phyloP scores from a whole-genome alignment of 495 filamentous ascomycete genomes.

The Aspergillus kassunensis region DNA sequence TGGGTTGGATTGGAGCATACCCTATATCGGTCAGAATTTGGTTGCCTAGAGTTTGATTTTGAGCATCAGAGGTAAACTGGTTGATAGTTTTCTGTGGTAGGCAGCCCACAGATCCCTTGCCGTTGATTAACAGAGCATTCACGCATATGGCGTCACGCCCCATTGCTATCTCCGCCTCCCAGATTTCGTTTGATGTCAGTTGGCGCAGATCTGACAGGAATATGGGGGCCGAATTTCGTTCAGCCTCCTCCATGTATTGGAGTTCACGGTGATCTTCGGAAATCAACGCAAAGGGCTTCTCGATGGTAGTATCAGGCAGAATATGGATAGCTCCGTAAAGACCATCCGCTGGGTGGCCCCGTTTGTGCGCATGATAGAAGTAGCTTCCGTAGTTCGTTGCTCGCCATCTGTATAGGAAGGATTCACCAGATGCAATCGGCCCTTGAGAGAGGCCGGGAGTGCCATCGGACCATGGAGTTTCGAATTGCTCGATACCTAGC shows the following conservation, averaged over 20 bases:
- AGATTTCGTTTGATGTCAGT: constrained; percentile 45
- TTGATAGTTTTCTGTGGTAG: constrained; percentile 32
- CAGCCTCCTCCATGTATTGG: constrained; percentile 44
- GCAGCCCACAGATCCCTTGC: constrained; percentile 50
- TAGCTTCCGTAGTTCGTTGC: constrained; percentile 50
- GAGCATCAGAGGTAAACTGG: constrained; percentile 25
- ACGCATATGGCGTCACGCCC: constrained; percentile 34
- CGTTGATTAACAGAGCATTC: constrained; percentile 54
- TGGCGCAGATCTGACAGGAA: constrained; percentile 54
- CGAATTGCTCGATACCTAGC: constrained; percentile 15
- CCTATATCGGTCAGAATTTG: constrained; percentile 45
- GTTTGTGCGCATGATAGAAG: constrained; percentile 51
- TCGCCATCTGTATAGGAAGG: constrained; percentile 46
- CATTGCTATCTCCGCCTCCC: constrained; percentile 32
- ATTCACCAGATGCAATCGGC: constrained; percentile 41
- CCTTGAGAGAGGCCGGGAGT: constrained; percentile 47
- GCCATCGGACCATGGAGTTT: constrained; percentile 50
- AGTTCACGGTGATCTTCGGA: constrained; percentile 31
- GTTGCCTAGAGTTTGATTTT: constrained; percentile 27
- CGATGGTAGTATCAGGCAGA: constrained; percentile 13
- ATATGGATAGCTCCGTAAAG: constrained; percentile 26
- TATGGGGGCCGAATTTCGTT: constrained; percentile 37
- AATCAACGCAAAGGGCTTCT: constrained; percentile 44
- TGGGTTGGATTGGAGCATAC: constrained; percentile 24
- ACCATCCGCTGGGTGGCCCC: constrained; percentile 48